Conservation (phyloP, 164 flowering plant genomes). For the Magnolia kwangsiensis region DNA sequence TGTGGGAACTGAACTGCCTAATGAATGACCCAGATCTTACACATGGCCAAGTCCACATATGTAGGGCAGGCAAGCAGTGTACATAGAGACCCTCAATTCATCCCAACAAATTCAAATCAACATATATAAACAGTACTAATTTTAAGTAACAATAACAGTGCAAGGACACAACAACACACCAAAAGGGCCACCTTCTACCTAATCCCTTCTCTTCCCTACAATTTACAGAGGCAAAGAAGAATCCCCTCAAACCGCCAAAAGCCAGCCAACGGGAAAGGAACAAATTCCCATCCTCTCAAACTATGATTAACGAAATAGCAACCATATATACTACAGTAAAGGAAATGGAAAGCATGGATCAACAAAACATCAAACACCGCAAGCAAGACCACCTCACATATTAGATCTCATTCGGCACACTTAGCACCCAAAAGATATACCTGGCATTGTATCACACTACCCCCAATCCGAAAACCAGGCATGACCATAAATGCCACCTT, state of each 20-base stretch:
- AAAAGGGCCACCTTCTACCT: background rate
- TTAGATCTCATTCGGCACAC: conserved; percentile 42
- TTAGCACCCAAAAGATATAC: conserved; percentile 80
- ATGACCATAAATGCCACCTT: conserved; percentile 88
- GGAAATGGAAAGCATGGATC: background rate
- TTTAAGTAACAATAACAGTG: background rate
- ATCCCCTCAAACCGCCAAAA: background rate
- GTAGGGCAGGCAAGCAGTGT: no score
- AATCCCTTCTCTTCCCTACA: background rate
- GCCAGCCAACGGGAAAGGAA: background rate
- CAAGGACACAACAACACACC: background rate
- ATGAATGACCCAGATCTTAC: no score
- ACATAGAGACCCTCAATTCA: background rate
- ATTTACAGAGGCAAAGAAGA: background rate
- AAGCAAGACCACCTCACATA: background rate
- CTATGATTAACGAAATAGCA: no score
- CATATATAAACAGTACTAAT: background rate
- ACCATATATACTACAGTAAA: background rate
- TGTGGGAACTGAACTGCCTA: no score
- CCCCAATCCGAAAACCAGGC: conserved; percentile 87
- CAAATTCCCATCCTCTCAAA: background rate
- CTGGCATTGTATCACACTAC: conserved; percentile 64
- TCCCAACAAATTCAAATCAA: background rate
- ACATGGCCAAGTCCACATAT: no score
- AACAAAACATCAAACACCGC: background rate